Evolutionary conservation across 1,284 basidiomycete species (phyloP), one percentile per base, ranked within the genome.

Genomic region (Porodaedalea pini): DNA sequence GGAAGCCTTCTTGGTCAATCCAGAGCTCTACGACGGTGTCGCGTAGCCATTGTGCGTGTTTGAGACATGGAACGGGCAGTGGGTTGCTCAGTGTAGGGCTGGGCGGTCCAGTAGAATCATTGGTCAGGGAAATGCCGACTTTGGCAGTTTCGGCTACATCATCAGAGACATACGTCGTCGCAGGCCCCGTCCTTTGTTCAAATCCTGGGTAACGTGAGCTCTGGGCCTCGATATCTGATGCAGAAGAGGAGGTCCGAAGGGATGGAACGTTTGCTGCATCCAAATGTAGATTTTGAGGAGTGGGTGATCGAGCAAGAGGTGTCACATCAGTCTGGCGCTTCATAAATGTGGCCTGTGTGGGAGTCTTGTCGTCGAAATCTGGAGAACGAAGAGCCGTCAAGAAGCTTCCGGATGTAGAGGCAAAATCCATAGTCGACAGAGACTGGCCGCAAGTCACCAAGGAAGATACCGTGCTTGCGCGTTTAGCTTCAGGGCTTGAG

Each of bases 1-100:
- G 80, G 63, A 87, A 88, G 5, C 86, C 85, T 71, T 92, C 90
- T 69, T 92, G 90, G 65, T 92, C 90, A 31, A 92, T 83, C 69
- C 83, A 79, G 29, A 92, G 71, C 58, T 88, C 80, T n/a, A 91
- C 69, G 32, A 69, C 70, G 17, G 74, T 73, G 48, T 76, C 72
- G 56, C 76, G 72, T 7, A 89, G 74, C 58, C 58, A 60, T 51
- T 52, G 54, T 1, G 58, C 58, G 15, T 60, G 58, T 36, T 52
- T 60, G 11, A 60, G 54, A 41, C 43, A 56, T 27, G 58, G 58
- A 8, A 52, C 50, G 13, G 52, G 50, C 5, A 58, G 37, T 32
- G 13, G 10, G 45, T 47, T 47, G 25, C 45, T 31, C 13, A 27
- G 25, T 27, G n/a, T n/a, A 23, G 31, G 6, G 15, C 13, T 51